Conservation (phyloP, 257 asterid genomes). For the Nicotiana undulata region DNA sequence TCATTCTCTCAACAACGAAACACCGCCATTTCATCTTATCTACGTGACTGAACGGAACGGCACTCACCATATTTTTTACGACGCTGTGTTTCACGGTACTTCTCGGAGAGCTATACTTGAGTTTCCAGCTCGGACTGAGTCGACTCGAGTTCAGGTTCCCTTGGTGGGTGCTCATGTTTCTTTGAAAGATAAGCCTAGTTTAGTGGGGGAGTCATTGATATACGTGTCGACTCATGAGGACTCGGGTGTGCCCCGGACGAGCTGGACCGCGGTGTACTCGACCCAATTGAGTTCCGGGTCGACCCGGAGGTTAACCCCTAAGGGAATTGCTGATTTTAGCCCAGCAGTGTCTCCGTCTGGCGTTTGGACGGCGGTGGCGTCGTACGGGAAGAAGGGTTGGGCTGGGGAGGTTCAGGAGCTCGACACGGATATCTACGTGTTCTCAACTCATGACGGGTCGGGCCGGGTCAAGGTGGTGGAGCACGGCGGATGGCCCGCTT, state of each 20-base stretch:
- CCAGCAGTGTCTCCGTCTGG: conserved; percentile 95
- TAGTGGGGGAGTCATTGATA: conserved; percentile 52
- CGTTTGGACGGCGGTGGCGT: conserved; percentile 79
- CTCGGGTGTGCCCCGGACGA: conserved; percentile 61
- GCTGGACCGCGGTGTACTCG: conserved; percentile 90
- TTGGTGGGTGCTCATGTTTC: conserved; percentile 54
- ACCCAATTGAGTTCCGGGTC: conserved; percentile 50
- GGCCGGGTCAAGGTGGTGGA: conserved; percentile 62
- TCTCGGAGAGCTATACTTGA: conserved; percentile 24
- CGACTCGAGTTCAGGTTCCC: conserved; percentile 37
- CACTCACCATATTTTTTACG: conserved; percentile 46
- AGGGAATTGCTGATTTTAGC: conserved; percentile 67
- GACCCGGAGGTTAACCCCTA: conserved; percentile 66
- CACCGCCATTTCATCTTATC: conserved; percentile 23
- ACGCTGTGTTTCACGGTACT: conserved; percentile 21
- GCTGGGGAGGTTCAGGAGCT: conserved; percentile 70
- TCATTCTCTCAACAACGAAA: conserved; percentile 4
- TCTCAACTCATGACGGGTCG: conserved; percentile 68
- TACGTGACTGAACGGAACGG: conserved; percentile 83
- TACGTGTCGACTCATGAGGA: conserved; percentile 81
- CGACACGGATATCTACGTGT: conserved; percentile 54
- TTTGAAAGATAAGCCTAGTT: conserved; percentile 70
- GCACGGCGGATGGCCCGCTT: conserved; percentile 94
- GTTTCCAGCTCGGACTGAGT: not conserved
- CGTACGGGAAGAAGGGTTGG: conserved; percentile 72